Evolutionary conservation across 106 monocot species (phyloP), one percentile per base, ranked within the genome.

Genomic region (Triglochin maritima): DNA sequence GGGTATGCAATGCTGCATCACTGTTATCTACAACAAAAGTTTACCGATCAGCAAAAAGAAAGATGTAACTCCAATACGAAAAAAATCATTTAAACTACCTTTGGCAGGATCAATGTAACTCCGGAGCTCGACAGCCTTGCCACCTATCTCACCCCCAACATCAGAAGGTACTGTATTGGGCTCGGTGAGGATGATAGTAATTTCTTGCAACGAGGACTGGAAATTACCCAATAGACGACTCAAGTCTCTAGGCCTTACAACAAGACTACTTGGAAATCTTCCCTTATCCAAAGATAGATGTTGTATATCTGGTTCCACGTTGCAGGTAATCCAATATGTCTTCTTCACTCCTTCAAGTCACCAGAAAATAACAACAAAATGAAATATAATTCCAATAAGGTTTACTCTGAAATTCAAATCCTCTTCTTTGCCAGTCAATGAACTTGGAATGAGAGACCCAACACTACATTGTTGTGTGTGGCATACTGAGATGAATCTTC

Each of bases 61-160:
- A 6, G 29, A 42, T 53, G 56, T 12, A 46, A 15, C 4, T 6
- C 42, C 44, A 65, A 59, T 11, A 55, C 48, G 5, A 13, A 69
- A 29, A 29, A 29, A 29, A 29, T 29, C 29, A 29, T 29, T 29
- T 29, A 29, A 29, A 2, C 6, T 11, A 77, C 89, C 95, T 88
- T 96, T 85, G 9, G 83, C 66, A 9, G 88, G 95, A 81, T 96
- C 95, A 46, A 84, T 88, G 65, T 96, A 96, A 60, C 91, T 96
- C 49, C 91, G 68, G 12, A 96, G 68, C 71, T 96, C 90, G 11
- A 96, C 88, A 4, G 91, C 87, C 75, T 96, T 96, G 46, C 95
- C 90, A 14, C 88, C 91, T 44, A 88, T 82, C 54, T 73, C 85
- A 44, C 79, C 80, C 10, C 50, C 73, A 17, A 43, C 69, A 77